Conservation (phyloP, 2,329 filamentous ascomycete species). For the Colletotrichum eremochloae region DNA sequence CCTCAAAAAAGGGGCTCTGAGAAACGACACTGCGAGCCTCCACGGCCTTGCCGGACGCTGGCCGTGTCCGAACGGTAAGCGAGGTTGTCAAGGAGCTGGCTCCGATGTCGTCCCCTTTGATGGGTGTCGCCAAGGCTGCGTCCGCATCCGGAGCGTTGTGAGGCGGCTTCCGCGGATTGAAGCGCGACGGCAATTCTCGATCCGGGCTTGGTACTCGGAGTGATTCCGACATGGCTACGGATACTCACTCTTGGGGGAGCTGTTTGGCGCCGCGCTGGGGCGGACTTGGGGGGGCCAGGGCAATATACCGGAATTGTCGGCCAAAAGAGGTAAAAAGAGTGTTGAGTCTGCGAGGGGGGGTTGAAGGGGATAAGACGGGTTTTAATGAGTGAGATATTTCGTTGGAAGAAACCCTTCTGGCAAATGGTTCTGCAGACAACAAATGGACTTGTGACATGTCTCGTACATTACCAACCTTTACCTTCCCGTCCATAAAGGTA, state of each 20-base stretch:
- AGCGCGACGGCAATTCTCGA: constrained; percentile 15
- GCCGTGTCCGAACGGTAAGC: constrained; percentile 19
- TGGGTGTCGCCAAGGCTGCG: constrained; percentile 26
- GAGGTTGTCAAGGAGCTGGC: neutral
- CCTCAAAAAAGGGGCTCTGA: constrained; percentile 36
- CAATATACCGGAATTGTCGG: neutral
- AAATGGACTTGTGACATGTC: neutral
- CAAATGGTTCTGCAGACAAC: neutral
- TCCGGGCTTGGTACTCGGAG: constrained; percentile 21
- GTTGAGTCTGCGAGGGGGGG: neutral
- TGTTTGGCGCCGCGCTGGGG: constrained; percentile 9
- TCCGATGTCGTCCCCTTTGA: neutral
- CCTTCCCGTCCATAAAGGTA: too few species aligned
- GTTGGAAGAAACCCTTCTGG: neutral
- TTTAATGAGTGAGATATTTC: neutral
- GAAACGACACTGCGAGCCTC: neutral
- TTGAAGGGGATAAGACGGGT: neutral
- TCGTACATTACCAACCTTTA: too few species aligned
- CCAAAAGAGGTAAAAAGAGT: neutral
- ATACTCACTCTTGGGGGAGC: neutral
- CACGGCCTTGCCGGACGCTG: neutral
- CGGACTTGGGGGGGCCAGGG: neutral
- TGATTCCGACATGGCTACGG: constrained; percentile 24
- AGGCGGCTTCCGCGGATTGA: constrained; percentile 28
- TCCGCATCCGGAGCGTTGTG: constrained; percentile 37